Base-by-base conservation (phyloP, 768 basidiomycete genomes). In the Tylopilus felleus region DNA sequence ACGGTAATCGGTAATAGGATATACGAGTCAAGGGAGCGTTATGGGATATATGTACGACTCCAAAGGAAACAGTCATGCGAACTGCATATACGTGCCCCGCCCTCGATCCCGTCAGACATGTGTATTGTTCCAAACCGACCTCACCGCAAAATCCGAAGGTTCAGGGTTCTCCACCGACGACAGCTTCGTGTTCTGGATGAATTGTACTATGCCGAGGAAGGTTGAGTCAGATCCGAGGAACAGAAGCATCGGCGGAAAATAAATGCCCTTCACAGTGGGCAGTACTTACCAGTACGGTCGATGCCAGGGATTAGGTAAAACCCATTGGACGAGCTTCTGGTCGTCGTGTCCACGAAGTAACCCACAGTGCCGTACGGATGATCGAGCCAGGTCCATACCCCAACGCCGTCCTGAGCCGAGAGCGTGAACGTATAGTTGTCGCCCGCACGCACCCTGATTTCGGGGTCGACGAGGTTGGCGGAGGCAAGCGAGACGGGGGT, bases 311-410 rank as follows among this genome's bases (percentile, higher is more conserved):
- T 58, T 17, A 84, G 74, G 64, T 77, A 81, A 64, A 81, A 83
- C 3, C 78, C 81, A 51, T 83, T 83, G 13, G 70, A 66, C 0
- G 79, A 77, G 5, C 68, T 22, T 0, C 71, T 73, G 0, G 75
- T 81, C 8, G 55, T 48, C 21, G 60, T 64, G 55, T 82, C 80
- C 35, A 77, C 65, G 60, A 84, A 84, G 40, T 76, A 68, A 9
- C 82, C 82, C 1, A 82, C 69, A 0, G 80, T 83, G 17, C 79
- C 79, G 0, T 71, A 67, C 0, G 81, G 81, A 64, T 83, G 81
- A 50, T 83, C 82, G 1, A 84, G 68, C 81, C 82, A 83, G 6
- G 81, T 77, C 77, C 80, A 83, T 0, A 76, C 70, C 0, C 77
- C 81, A 5, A 83, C 82, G 1, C 81, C 82, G 13, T 78, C 77